Conservation (phyloP, 306 rosid genomes). For the Quercus gilva region DNA sequence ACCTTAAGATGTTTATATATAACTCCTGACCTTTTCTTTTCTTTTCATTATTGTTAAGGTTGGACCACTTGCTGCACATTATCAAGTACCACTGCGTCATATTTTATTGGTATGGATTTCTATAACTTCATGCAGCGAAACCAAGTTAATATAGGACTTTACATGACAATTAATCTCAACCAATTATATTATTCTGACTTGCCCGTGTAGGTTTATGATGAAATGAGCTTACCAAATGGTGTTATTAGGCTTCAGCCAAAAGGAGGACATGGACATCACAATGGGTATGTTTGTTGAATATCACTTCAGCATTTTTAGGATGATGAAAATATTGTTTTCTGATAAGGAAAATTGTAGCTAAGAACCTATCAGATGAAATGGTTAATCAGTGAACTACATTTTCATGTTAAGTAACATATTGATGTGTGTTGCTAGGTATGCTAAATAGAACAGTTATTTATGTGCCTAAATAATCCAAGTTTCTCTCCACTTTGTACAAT, state of each 20-base stretch:
- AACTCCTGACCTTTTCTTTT: conserved; percentile 23
- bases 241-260: conserved; percentile 77
- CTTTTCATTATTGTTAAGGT: conserved; percentile 44
- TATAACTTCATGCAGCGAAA: not conserved
- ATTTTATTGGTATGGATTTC: conserved; percentile 59
- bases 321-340: not conserved
- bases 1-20: not conserved
- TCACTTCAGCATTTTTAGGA: conserved; percentile 1
- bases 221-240: conserved; percentile 95
- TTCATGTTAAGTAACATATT: not conserved
- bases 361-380: not conserved
- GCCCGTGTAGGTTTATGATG: conserved; percentile 70
- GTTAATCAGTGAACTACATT: not conserved
- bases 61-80: conserved; percentile 93
- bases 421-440: not conserved
- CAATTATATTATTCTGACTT: not conserved
- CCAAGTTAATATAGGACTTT: not conserved
- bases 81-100: conserved; percentile 89
- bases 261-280: conserved; percentile 97
- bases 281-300: conserved; percentile 60
- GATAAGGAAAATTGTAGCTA: not conserved
- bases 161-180: not conserved
- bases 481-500: not conserved
- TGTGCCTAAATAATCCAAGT: not conserved
- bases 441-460: not conserved